Evolutionary conservation across 2,329 filamentous ascomycete species (phyloP).

Genomic region (Coniosporium tulheliwenetii): DNA sequence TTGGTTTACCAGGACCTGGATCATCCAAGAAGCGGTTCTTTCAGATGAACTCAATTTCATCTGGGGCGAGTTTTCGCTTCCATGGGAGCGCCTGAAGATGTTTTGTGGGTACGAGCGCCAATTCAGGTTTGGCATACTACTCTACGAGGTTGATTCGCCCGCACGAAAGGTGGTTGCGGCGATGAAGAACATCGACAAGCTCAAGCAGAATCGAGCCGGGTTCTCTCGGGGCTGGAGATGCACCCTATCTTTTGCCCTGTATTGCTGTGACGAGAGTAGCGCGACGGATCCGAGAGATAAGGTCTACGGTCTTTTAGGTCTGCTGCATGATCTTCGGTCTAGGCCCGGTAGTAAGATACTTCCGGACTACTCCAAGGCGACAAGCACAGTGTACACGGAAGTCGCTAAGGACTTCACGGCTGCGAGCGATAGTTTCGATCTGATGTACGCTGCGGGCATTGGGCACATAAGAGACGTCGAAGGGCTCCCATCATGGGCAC

Average conservation of each 20-base stretch:
- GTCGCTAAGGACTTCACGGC: background rate
- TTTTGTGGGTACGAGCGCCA: background rate
- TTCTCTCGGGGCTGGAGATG: background rate
- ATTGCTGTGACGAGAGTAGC: too few species aligned
- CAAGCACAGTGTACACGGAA: background rate
- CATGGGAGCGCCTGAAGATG: background rate
- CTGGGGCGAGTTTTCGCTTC: background rate
- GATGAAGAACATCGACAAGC: background rate
- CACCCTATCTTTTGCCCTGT: too few species aligned
- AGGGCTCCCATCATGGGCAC: background rate
- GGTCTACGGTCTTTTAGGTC: background rate
- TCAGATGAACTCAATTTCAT: background rate
- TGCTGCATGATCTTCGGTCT: background rate
- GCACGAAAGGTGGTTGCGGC: background rate
- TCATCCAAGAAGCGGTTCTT: background rate
- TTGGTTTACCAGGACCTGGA: background rate
- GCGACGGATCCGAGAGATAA: background rate
- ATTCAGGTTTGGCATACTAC: background rate
- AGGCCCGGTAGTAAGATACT: background rate
- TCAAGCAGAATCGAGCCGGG: background rate
- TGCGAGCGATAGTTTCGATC: background rate
- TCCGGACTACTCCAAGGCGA: background rate
- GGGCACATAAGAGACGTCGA: background rate
- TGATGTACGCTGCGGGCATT: background rate
- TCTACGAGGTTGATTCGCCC: background rate